A percentile compares a stretch with the other conserved stretches of the same genome.
phyloP scores from a whole-genome alignment of 352 stramenopile genomes.

The Blastocystis sp. region DNA sequence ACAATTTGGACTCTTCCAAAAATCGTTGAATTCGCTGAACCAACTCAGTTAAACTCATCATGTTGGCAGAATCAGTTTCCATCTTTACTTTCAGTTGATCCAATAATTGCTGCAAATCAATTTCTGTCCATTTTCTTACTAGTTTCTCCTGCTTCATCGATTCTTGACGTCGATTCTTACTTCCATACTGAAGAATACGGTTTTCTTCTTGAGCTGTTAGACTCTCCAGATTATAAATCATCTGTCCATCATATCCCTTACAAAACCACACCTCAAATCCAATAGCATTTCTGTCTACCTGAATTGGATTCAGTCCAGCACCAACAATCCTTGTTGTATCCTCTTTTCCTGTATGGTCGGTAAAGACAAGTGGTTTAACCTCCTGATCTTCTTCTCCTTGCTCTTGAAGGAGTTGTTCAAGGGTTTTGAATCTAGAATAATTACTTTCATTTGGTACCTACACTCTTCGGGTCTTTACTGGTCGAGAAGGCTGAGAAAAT shows the following conservation, averaged over 20 bases:
- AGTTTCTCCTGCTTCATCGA: neutral
- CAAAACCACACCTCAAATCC: slow-evolving; percentile 1
- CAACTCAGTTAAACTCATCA: neutral
- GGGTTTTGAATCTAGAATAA: slow-evolving; percentile 21
- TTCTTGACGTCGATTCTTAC: neutral
- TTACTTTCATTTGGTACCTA: neutral
- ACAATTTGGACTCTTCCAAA: neutral
- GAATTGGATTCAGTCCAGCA: neutral
- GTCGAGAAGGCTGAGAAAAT: neutral
- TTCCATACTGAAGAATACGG: slow-evolving; percentile 1
- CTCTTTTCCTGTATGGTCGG: slow-evolving; percentile 3
- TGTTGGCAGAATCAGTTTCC: neutral
- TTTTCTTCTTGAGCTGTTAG: slow-evolving; percentile 13
- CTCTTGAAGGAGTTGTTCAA: slow-evolving; percentile 18
- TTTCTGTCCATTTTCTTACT: neutral
- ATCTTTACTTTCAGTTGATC: slow-evolving; percentile 10
- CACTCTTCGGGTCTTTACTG: no score
- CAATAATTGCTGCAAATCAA: neutral
- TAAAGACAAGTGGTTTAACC: slow-evolving; percentile 4
- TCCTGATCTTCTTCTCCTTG: neutral
- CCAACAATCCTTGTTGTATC: neutral
- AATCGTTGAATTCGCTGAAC: neutral
- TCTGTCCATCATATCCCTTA: neutral
- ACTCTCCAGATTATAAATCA: slow-evolving; percentile 18
- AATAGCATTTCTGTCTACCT: slow-evolving; percentile 1